These are phyloP conservation scores for Lotmaria passim DNA, from an alignment of 208 protist genomes.

Conservation along the genomic window DNA sequence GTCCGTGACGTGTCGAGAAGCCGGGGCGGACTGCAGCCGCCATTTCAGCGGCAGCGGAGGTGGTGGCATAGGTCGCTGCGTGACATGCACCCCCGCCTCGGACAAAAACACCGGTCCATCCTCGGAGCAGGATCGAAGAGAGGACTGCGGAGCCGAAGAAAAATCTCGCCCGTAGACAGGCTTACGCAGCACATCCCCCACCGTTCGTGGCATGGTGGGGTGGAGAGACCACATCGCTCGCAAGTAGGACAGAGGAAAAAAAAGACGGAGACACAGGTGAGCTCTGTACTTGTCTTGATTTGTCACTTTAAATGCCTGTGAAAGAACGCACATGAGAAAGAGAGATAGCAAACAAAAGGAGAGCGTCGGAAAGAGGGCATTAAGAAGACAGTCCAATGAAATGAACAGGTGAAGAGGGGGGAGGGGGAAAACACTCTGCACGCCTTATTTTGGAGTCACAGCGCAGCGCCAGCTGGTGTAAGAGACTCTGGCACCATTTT, in stretches of 20 bases:
- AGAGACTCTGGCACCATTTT: too few species aligned
- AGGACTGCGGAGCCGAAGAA: not conserved
- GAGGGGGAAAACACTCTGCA: too few species aligned
- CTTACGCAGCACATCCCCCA: slow-evolving; percentile 6
- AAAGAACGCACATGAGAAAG: not conserved
- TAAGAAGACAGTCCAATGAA: too few species aligned
- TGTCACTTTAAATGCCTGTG: too few species aligned
- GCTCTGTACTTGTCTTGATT: too few species aligned
- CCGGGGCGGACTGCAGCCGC: slow-evolving; percentile 12
- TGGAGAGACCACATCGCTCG: not conserved
- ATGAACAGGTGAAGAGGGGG: too few species aligned
- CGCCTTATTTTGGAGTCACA: too few species aligned
- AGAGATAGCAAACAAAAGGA: not conserved
- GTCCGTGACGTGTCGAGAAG: not conserved
- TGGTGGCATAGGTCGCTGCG: not conserved
- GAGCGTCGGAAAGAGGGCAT: too few species aligned
- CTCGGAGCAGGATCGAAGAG: not conserved
- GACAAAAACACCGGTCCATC: not conserved
- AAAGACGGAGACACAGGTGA: not conserved
- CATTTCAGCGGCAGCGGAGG: not conserved
- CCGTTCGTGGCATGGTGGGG: not conserved
- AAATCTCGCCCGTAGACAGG: not conserved
- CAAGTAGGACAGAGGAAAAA: not conserved
- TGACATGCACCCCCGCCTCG: not conserved
- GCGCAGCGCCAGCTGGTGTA: too few species aligned